phyloP scores from a whole-genome alignment of 306 rosid species.

The Cucurbita ficifolia region DNA sequence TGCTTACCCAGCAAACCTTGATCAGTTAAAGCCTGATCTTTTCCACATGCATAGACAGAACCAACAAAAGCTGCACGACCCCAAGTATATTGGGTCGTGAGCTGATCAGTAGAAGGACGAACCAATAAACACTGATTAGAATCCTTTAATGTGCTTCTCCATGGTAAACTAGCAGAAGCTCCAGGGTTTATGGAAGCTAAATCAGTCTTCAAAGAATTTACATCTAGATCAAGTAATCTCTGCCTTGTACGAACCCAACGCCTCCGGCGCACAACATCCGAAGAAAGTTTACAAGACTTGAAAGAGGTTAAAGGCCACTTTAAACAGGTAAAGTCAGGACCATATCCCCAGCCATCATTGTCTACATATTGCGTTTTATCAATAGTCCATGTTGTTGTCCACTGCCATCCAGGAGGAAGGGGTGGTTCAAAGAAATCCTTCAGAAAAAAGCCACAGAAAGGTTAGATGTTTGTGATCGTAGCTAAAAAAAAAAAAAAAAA shows the following conservation, averaged over 20 bases:
- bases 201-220: conserved; percentile 24
- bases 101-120: conserved; percentile 47
- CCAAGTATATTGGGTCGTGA: conserved; percentile 54
- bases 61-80: conserved; percentile 47
- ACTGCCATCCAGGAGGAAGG: conserved; percentile 64
- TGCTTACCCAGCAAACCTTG: conserved; percentile 42
- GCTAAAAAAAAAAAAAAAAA: neutral
- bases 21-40: conserved; percentile 50
- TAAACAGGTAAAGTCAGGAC: conserved; percentile 32
- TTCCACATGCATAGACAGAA: conserved; percentile 55
- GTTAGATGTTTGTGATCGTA: conserved; percentile 6
- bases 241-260: conserved; percentile 60
- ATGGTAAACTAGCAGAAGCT: conserved; percentile 50
- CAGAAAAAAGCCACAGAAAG: conserved; percentile 16
- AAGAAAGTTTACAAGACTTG: conserved; percentile 37
- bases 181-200: conserved; percentile 45
- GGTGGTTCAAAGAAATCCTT: conserved; percentile 87
- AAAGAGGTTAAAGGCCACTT: conserved; percentile 61
- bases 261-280: conserved; percentile 59
- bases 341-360: conserved; percentile 81
- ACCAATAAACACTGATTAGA: conserved; percentile 62
- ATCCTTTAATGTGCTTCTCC: conserved; percentile 66
- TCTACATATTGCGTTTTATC: conserved; percentile 59
- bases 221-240: conserved; percentile 18
- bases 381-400: conserved; percentile 58